Base-by-base conservation (phyloP, 2,329 filamentous ascomycete genomes). In the Clonostachys sp. region DNA sequence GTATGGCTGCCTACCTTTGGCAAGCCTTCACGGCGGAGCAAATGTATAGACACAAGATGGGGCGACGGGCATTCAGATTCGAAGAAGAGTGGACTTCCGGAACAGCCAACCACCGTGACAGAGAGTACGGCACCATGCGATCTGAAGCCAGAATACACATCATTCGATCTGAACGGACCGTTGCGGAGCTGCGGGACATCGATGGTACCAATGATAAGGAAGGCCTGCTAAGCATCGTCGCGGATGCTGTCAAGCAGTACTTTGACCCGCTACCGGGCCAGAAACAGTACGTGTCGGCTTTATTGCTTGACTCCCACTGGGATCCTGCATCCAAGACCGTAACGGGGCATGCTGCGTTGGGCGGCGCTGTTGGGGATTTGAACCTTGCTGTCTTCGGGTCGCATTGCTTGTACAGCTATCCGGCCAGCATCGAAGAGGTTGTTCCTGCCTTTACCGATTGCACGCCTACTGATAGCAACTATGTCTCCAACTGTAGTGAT, bases 11-110 rank as follows among this genome's bases (percentile, higher is more conserved):
- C 20, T 96, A 97, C 62, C 75, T 97, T 13, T 97, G 94, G 91
- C 94, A 99, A 64, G 90, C 91, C 8, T 97, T 95, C 60, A 97
- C 92, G 0, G 90, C 89, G 7, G 94, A 99, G 64, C 91, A 97
- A 63, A 97, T 97, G 92, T 87, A 83, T 64, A 84, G 90, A 52
- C 88, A 96, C 62, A 88, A 86, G 51, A 82, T 97, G 55, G 91
- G 91, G 10, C 81, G 92, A 49, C 83, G 92, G 48, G 85, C 82
- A 46, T 97, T 96, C 65, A 80, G 91, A 41, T 91, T 95, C 52
- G 94, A 97, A 57, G 94, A 99, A 65, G 89, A 96, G 62, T 97
- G 94, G 94, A 88, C 88, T 51, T 82, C 83, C 4, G 91, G 91
- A 8, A 88, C 89, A 2, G 76, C 89, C 50, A 92, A 88, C 50